These are phyloP conservation scores for Kwoniella mangroviensis DNA, from an alignment of 768 basidiomycete genomes.

Conservation along the genomic window DNA sequence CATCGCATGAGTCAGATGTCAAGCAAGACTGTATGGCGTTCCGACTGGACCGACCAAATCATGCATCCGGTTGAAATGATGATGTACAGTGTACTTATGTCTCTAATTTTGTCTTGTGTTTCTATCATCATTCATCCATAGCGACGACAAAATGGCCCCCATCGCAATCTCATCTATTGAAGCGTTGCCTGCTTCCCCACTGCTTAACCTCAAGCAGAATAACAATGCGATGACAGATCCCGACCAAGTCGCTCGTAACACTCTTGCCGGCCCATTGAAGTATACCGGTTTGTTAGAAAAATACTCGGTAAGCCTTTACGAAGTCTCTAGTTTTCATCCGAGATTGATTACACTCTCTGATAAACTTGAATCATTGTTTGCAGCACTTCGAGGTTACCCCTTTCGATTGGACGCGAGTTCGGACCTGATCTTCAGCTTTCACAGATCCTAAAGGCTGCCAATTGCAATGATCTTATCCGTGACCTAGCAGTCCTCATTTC, in stretches of 20 bases:
- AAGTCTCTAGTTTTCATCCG: too few relatives aligned
- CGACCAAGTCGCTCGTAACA: constrained; percentile 17
- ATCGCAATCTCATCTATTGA: constrained; percentile 2
- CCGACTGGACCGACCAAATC: neutral
- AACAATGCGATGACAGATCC: neutral
- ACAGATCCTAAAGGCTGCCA: constrained; percentile 60
- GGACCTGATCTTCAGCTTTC: constrained; percentile 62
- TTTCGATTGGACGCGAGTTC: constrained; percentile 66
- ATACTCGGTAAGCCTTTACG: constrained; percentile 24
- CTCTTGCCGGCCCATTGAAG: constrained; percentile 33
- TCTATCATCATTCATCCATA: too few relatives aligned
- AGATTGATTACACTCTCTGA: too few relatives aligned
- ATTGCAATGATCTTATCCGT: constrained; percentile 64
- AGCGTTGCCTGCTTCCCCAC: neutral
- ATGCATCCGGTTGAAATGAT: too few relatives aligned
- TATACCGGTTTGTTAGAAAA: constrained; percentile 44
- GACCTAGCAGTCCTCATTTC: constrained; percentile 64
- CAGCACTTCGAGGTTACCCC: constrained; percentile 60
- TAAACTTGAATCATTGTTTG: too few relatives aligned
- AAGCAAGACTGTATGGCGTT: too few relatives aligned
- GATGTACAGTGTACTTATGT: too few relatives aligned
- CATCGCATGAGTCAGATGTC: neutral
- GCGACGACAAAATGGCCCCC: constrained; percentile 4
- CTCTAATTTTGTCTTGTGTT: too few relatives aligned
- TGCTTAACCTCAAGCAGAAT: neutral